These are phyloP conservation scores for Fusarium pseudonygamai DNA, from an alignment of 2,329 filamentous ascomycete genomes.

Conservation along the genomic window DNA sequence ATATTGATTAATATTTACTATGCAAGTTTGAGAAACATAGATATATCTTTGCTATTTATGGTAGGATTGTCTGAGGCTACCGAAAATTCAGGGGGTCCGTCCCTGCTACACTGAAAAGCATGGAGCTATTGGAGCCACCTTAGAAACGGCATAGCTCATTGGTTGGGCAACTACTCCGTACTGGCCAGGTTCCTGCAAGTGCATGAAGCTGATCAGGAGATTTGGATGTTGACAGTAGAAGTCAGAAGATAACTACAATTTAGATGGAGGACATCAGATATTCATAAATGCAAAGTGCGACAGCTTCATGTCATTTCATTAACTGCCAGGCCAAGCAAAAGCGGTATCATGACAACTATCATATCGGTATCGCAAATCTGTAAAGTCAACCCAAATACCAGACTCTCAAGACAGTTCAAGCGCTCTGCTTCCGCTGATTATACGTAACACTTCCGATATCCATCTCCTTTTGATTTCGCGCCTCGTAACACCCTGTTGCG, in stretches of 20 bases:
- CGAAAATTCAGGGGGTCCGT: neutral
- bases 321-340: conserved; percentile 21
- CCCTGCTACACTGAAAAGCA: neutral
- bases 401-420: conserved; percentile 22
- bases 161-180: neutral
- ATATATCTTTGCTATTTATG: neutral
- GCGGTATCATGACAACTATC: conserved; percentile 38
- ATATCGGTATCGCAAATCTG: conserved; percentile 29
- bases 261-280: neutral
- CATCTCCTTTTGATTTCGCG: conserved; percentile 46
- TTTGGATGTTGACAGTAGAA: neutral
- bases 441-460: conserved; percentile 43
- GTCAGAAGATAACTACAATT: too few relatives aligned
- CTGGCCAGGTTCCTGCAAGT: neutral
- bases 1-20: neutral
- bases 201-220: neutral
- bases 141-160: conserved; percentile 5
- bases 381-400: conserved; percentile 20
- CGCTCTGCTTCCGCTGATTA: conserved; percentile 42
- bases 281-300: neutral
- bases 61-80: neutral
- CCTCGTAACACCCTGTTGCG: conserved; percentile 44
- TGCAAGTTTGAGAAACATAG: neutral
- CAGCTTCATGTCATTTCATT: conserved; percentile 9
- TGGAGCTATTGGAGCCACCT: neutral